Conservation (phyloP, 768 basidiomycete species). For the Zangia roseola region DNA sequence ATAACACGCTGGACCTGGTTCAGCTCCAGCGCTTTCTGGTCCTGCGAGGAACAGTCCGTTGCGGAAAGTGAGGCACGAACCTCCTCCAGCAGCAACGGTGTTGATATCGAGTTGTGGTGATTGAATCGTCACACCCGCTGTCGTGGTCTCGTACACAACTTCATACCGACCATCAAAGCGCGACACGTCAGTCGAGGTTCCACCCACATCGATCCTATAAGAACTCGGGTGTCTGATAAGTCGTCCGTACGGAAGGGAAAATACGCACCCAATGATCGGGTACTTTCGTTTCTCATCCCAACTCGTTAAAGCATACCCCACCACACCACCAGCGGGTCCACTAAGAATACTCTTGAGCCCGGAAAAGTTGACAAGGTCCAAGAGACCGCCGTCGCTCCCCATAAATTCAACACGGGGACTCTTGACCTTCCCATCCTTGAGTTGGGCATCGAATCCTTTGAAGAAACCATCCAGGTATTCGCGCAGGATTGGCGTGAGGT, state of each 20-base stretch:
- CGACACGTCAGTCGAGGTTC: slow-evolving; percentile 94
- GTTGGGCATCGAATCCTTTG: slow-evolving; percentile 75
- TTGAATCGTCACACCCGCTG: slow-evolving; percentile 90
- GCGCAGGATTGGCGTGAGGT: slow-evolving; percentile 85
- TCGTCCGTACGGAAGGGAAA: background rate
- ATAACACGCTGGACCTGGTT: slow-evolving; percentile 93
- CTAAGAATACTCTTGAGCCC: slow-evolving; percentile 92
- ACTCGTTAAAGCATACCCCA: slow-evolving; percentile 86
- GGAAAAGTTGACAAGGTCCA: slow-evolving; percentile 81
- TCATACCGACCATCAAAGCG: slow-evolving; percentile 91
- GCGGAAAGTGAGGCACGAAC: slow-evolving; percentile 82
- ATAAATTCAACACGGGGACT: slow-evolving; percentile 90
- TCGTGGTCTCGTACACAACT: slow-evolving; percentile 92
- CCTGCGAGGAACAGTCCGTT: slow-evolving; percentile 92
- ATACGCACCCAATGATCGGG: slow-evolving; percentile 82
- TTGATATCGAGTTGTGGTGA: slow-evolving; percentile 94
- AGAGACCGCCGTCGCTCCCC: slow-evolving; percentile 88
- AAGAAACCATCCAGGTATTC: slow-evolving; percentile 93
- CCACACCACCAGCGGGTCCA: slow-evolving; percentile 94
- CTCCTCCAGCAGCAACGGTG: slow-evolving; percentile 94
- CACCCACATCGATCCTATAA: slow-evolving; percentile 83
- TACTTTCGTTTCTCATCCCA: slow-evolving; percentile 72
- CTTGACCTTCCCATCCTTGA: slow-evolving; percentile 55
- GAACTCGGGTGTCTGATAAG: background rate
- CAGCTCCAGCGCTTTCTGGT: slow-evolving; percentile 89